phyloP scores from a whole-genome alignment of 441 rosid genomes.

The Gossypium gossypioides region DNA sequence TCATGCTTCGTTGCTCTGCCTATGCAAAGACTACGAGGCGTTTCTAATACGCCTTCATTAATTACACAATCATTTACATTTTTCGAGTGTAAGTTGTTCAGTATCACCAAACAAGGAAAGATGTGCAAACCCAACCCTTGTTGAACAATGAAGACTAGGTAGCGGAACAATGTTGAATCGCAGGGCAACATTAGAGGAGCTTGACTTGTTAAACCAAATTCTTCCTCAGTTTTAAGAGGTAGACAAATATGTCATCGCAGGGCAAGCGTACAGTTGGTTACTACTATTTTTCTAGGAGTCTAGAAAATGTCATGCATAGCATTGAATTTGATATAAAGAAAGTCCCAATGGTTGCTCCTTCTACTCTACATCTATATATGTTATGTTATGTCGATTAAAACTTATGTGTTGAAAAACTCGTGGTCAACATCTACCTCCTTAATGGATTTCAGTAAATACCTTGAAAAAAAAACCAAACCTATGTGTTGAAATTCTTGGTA shows the following conservation, averaged over 20 bases:
- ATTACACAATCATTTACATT: background rate
- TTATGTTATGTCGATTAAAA: background rate
- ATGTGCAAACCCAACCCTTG: background rate
- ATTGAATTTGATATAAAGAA: background rate
- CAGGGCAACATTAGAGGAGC: slow-evolving; percentile 35
- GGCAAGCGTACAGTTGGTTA: background rate
- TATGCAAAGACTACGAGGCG: too few species aligned
- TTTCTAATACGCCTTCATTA: too few species aligned
- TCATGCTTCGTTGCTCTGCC: too few species aligned
- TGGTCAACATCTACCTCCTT: too few species aligned
- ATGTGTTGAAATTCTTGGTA: background rate
- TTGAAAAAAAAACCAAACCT: too few species aligned
- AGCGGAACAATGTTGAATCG: slow-evolving; percentile 27
- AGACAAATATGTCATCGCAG: too few species aligned
- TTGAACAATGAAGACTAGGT: slow-evolving; percentile 14
- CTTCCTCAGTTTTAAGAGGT: too few species aligned
- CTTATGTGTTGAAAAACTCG: background rate
- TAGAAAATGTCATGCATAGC: background rate
- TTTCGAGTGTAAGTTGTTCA: background rate
- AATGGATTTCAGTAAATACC: too few species aligned
- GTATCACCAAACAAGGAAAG: background rate
- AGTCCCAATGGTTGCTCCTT: too few species aligned
- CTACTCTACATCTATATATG: background rate
- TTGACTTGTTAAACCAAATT: too few species aligned
- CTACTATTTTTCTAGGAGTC: background rate